These are phyloP conservation scores for Phyllachora maydis DNA, from an alignment of 2,329 filamentous ascomycete species.

Conservation along the genomic window DNA sequence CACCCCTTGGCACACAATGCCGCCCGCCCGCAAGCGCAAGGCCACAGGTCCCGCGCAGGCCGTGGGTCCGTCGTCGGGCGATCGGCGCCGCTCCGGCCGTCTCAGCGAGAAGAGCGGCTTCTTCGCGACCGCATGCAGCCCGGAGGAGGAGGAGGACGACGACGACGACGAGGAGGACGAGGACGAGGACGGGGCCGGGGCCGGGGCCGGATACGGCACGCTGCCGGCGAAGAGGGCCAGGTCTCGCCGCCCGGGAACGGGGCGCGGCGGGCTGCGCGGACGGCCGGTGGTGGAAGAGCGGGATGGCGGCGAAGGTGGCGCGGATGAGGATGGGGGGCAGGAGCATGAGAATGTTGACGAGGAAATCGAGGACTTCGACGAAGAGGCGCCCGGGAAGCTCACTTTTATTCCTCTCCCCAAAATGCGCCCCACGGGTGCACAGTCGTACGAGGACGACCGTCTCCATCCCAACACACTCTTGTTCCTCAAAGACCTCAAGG, in stretches of 20 bases:
- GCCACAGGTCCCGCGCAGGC: constrained; percentile 9
- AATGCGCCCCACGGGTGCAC: constrained; percentile 17
- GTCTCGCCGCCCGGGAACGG: too few species aligned
- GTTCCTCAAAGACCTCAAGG: constrained; percentile 36
- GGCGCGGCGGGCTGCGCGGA: too few species aligned
- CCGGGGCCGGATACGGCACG: too few species aligned
- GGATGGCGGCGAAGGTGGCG: constrained; percentile 11
- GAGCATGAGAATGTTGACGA: constrained; percentile 15
- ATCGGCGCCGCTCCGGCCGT: constrained; percentile 24
- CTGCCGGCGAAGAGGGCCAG: too few species aligned
- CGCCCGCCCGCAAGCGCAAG: constrained; percentile 17
- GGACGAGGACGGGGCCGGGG: constrained; percentile 8
- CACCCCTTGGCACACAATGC: too few species aligned
- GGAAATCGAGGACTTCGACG: constrained; percentile 12
- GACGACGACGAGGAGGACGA: constrained; percentile 5
- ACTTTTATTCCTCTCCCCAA: constrained; percentile 19
- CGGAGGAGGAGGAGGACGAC: constrained; percentile 6
- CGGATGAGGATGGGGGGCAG: constrained; percentile 13
- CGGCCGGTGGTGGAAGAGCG: too few species aligned
- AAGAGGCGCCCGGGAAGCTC: constrained; percentile 13
- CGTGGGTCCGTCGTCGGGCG: constrained; percentile 7
- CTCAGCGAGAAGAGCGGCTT: constrained; percentile 27
- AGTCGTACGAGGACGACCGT: constrained; percentile 27
- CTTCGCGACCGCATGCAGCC: constrained; percentile 19
- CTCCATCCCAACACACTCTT: constrained; percentile 36